A percentile compares a stretch with the other conserved stretches of the same genome.
These are phyloP conservation scores for Leucoagaricus sp. DNA, from an alignment of 1,284 basidiomycete genomes.

Conservation along the genomic window DNA sequence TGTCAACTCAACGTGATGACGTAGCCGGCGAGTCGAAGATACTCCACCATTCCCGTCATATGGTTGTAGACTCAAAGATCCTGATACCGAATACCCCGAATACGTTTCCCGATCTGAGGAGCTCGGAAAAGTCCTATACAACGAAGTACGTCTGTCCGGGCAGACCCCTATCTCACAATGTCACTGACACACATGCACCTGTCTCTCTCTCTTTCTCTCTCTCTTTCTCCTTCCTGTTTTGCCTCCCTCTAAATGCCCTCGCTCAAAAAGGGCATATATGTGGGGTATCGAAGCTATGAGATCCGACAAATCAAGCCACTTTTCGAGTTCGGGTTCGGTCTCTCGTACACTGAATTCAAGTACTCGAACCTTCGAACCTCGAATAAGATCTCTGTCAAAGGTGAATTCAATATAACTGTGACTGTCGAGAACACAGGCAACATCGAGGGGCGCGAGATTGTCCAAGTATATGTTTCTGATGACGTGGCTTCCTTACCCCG, in stretches of 20 bases:
- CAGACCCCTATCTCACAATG: neutral
- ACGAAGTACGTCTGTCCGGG: constrained; percentile 33
- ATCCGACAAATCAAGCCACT: constrained; percentile 37
- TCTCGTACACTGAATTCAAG: constrained; percentile 53
- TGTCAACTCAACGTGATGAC: neutral
- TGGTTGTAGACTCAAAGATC: constrained; percentile 38
- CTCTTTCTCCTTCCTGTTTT: neutral
- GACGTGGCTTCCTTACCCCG: constrained; percentile 34
- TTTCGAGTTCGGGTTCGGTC: constrained; percentile 52
- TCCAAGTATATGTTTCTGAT: constrained; percentile 47
- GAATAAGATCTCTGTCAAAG: constrained; percentile 26
- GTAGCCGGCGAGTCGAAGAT: constrained; percentile 43
- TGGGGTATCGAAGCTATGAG: constrained; percentile 45
- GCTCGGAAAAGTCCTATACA: constrained; percentile 40
- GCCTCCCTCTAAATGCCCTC: neutral
- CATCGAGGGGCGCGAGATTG: constrained; percentile 41
- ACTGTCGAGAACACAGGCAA: constrained; percentile 42
- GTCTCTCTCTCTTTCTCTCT: neutral
- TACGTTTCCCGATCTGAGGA: constrained; percentile 42
- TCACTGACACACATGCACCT: neutral
- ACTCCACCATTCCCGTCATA: constrained; percentile 42
- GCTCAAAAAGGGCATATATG: constrained; percentile 39
- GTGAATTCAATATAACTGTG: constrained; percentile 40
- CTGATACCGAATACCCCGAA: constrained; percentile 35
- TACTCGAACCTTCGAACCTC: constrained; percentile 37